Evolutionary conservation across 78 protist genomes (phyloP).

Genomic region (Fonticula alba): DNA sequence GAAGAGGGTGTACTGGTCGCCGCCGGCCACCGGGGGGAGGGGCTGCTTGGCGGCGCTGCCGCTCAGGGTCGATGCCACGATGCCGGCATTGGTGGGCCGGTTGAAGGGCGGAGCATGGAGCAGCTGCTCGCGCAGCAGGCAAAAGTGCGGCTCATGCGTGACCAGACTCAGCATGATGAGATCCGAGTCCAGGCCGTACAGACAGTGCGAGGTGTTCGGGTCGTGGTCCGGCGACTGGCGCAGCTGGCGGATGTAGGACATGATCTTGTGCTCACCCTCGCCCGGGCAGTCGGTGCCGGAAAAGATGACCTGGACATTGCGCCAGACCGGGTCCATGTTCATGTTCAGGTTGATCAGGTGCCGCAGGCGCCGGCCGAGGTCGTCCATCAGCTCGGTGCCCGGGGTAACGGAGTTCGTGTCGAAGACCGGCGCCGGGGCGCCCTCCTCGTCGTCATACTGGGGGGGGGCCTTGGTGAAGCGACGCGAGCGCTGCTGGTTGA

Average conservation of each 20-base stretch:
- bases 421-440: constrained; percentile 15
- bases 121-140: constrained; percentile 64
- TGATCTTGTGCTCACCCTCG: constrained; percentile 88
- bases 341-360: not conserved
- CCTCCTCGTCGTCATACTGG: not conserved
- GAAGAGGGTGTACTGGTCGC: constrained; percentile 22
- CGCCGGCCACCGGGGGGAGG: not conserved
- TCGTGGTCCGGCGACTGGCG: not conserved
- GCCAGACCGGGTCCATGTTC: not conserved
- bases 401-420: constrained; percentile 86
- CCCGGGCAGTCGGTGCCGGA: constrained; percentile 44
- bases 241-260: constrained; percentile 47
- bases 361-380: constrained; percentile 1
- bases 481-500: constrained; percentile 84
- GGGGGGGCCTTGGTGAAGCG: constrained; percentile 40
- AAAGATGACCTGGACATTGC: constrained; percentile 6
- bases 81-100: not conserved
- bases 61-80: not conserved
- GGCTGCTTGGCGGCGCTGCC: not conserved
- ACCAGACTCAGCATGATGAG: constrained; percentile 71
- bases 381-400: constrained; percentile 55
- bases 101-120: not conserved
- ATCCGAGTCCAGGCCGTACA: constrained; percentile 88
- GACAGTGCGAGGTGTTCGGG: constrained; percentile 49
- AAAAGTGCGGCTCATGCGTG: constrained; percentile 69